phyloP scores from a whole-genome alignment of 2,329 filamentous ascomycete species.

The Simplicillium sp. region DNA sequence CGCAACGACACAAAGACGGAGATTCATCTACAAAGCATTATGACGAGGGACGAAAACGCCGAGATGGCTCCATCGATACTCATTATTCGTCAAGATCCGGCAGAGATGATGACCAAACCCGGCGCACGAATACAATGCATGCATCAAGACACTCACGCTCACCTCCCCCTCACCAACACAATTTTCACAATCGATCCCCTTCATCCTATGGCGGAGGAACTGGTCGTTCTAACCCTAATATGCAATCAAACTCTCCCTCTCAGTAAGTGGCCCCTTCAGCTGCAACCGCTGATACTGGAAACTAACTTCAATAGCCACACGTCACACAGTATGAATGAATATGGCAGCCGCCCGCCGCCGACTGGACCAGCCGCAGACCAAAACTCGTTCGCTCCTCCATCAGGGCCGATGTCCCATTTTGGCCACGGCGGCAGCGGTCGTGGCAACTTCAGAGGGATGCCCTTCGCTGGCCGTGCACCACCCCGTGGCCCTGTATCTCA shows the following conservation, averaged over 20 bases:
- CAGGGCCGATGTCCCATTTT: slow-evolving; percentile 31
- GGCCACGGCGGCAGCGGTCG: slow-evolving; percentile 39
- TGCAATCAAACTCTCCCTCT: too few relatives aligned
- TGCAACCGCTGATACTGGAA: slow-evolving; percentile 9
- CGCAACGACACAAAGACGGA: too few relatives aligned
- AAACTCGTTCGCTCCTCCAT: slow-evolving; percentile 39
- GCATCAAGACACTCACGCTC: slow-evolving; percentile 7
- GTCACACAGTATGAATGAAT: slow-evolving; percentile 18
- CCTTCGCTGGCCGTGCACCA: slow-evolving; percentile 32
- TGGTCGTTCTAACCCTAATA: too few relatives aligned
- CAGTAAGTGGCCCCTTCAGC: too few relatives aligned
- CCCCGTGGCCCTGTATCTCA: slow-evolving; percentile 56
- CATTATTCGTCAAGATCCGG: slow-evolving; percentile 33
- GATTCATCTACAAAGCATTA: too few relatives aligned
- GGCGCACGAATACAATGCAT: slow-evolving; percentile 9
- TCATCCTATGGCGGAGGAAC: background rate
- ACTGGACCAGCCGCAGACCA: slow-evolving; percentile 27
- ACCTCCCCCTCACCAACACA: slow-evolving; percentile 18
- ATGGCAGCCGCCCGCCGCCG: slow-evolving; percentile 37
- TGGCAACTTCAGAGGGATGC: slow-evolving; percentile 39
- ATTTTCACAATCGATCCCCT: slow-evolving; percentile 24
- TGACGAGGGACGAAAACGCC: too few relatives aligned
- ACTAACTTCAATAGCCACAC: slow-evolving; percentile 27
- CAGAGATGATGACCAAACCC: too few relatives aligned
- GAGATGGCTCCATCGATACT: too few relatives aligned